Evolutionary conservation across 2,329 filamentous ascomycete species (phyloP).

Genomic region (Magnaporthiopsis rhizophila): DNA sequence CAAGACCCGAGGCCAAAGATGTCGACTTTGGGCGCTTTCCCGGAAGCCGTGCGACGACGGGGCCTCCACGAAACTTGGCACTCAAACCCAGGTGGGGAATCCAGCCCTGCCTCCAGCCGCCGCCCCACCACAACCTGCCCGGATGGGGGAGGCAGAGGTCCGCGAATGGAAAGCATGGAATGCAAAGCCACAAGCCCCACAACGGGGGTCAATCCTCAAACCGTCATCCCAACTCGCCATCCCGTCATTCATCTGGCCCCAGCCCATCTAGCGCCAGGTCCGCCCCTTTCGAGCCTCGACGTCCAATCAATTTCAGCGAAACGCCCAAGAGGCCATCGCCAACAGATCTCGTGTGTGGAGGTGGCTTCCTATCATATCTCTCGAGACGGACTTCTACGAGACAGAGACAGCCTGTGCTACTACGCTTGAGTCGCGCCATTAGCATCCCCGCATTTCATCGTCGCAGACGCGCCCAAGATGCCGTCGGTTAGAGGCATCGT

Average conservation of each 20-base stretch:
- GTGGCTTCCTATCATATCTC: background rate
- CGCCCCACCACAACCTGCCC: background rate
- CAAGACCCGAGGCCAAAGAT: too few relatives aligned
- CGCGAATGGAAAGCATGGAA: too few relatives aligned
- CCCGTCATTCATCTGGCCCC: background rate
- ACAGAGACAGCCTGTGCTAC: background rate
- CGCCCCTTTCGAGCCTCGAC: background rate
- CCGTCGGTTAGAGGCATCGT: slow-evolving; percentile 15
- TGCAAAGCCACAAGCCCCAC: background rate
- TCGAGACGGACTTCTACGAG: background rate
- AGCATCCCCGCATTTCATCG: background rate
- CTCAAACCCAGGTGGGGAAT: background rate
- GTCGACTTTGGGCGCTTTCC: background rate
- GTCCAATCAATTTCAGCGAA: background rate
- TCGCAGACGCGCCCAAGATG: slow-evolving; percentile 10
- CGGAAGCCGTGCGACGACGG: background rate
- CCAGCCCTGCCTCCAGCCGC: too few relatives aligned
- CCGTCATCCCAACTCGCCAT: background rate
- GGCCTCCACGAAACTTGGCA: background rate
- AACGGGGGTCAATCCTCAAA: background rate
- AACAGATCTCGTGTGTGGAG: background rate
- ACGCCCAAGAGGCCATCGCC: background rate
- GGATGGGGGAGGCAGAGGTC: too few relatives aligned
- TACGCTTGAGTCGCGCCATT: background rate
- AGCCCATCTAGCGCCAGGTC: background rate